Conservation (phyloP, 805 yeast species). For the Candida hispaniensis region DNA sequence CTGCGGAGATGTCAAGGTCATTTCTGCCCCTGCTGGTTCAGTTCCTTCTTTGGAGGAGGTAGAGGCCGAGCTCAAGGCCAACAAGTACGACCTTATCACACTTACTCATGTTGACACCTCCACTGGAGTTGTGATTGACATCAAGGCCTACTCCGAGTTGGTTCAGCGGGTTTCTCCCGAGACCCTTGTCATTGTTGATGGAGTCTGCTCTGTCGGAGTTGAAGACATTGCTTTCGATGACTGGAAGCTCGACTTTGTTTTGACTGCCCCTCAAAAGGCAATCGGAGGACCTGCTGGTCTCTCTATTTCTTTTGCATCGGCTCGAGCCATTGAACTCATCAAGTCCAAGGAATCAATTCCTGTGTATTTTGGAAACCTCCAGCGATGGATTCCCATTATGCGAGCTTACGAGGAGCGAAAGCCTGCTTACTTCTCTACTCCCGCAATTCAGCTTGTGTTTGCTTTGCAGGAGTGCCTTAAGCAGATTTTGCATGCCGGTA, state of each 20-base stretch:
- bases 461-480: slow-evolving; percentile 68
- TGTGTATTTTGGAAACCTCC: slow-evolving; percentile 58
- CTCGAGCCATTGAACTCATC: slow-evolving; percentile 61
- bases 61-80: slow-evolving; percentile 42
- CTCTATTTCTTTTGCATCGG: slow-evolving; percentile 63
- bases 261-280: slow-evolving; percentile 94
- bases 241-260: slow-evolving; percentile 82
- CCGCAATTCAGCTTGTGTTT: slow-evolving; percentile 79
- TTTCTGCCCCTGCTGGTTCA: slow-evolving; percentile 60
- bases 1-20: slow-evolving; percentile 62
- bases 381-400: slow-evolving; percentile 85
- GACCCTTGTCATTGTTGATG: slow-evolving; percentile 78
- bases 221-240: slow-evolving; percentile 75
- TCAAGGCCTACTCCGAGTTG: slow-evolving; percentile 49
- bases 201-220: slow-evolving; percentile 89
- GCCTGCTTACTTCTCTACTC: slow-evolving; percentile 89
- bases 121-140: slow-evolving; percentile 78
- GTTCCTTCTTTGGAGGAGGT: slow-evolving; percentile 48
- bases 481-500: slow-evolving; percentile 46
- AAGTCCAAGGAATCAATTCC: slow-evolving; percentile 34
- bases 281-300: slow-evolving; percentile 91
- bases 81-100: slow-evolving; percentile 58
- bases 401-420: slow-evolving; percentile 70
- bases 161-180: slow-evolving; percentile 63
- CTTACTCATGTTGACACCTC: slow-evolving; percentile 96